Evolutionary conservation across 1,139 yeast species (phyloP), one percentile per base, ranked within the genome.

Genomic region (Pichia inconspicua): DNA sequence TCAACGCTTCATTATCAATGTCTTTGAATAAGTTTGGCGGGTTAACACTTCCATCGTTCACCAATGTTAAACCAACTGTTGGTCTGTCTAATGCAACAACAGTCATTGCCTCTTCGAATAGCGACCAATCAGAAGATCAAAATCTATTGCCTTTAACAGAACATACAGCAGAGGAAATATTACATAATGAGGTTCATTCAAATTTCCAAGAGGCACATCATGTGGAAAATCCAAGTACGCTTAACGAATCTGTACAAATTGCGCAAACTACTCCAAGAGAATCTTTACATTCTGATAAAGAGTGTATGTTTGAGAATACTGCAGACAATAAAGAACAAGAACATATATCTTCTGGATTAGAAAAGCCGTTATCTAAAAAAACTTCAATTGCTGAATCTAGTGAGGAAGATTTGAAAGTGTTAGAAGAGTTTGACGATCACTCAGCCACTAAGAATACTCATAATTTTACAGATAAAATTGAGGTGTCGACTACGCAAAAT

Each of bases 1-100:
- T 9, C 11, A 27, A 27, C 22, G 22, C 22, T 5, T 12, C 34
- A 11, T 6, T 15, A 15, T 15, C 10, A 7, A 37, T 37, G 40
- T 37, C 48, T 7, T 45, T 48, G 14, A 45, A 42, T 25, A 41
- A 38, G 3, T 15, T 17, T 8, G 36, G 30, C 4, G 52, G 56
- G 12, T 44, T 52, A 9, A 47, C 49, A 4, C 43, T 52, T 6
- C 51, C 56, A n/a, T 49, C 55, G 1, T 49, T 54, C 25, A 40
- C 52, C 8, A 44, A 42, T 19, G 49, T 46, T 8, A 40, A 48
- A 38, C 55, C 57, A 9, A 52, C 52, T 12, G 56, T 52, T 14
- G 22, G 49, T 12, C 36, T 51, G 5, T 47, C 56, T 1, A 48
- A 36, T 19, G 41, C 48, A 8, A 40, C 28, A 25, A 40, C 43